Base-by-base conservation (phyloP, 345 rosid species). In the Salix viminalis region DNA sequence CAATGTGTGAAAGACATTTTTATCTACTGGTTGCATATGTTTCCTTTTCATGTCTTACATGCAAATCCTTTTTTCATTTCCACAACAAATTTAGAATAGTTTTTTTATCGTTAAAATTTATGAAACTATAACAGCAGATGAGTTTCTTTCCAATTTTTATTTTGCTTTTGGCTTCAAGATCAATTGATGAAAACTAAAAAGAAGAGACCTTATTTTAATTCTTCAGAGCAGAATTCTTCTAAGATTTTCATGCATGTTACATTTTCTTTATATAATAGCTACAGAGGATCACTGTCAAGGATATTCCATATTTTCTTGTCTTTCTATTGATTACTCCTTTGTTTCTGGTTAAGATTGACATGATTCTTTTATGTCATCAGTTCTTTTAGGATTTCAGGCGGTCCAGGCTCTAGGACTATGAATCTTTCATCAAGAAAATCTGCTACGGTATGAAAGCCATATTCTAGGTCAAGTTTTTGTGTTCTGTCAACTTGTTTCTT, bases 361-460 rank as follows among this genome's bases (percentile, higher is more conserved):
- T 67, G 13, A 23, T 9, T 67, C 34, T 71, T 11, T 50, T 44
- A 73, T 80, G 16, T 42, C 34, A 68, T 58, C 23, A 74, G 32
- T 46, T 50, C 75, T 76, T 76, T 44, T 86, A 88, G 94, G 87
- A 78, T 84, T 74, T 84, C 87, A 50, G 76, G 64, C 42, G 79
- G 83, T 76, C 52, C 88, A 44, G 78, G 72, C 78, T 78, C 75
- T 58, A 88, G 77, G 81, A 74, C 81, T 75, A 76, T 60, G 81
- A 80, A 73, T 77, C 41, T 56, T 71, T 62, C 87, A 67, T 70
- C 84, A 60, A 85, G 84, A 85, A 88, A 75, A 79, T 72, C 81
- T 82, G 84, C 73, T 44, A 77, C 64, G 91, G 94, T 91, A 84
- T 56, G 83, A 65, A 79, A 65, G 42, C 30, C 19, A 64, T 61